Evolutionary conservation across 345 rosid species (phyloP).

Genomic region (Gossypium rotundifolium): DNA sequence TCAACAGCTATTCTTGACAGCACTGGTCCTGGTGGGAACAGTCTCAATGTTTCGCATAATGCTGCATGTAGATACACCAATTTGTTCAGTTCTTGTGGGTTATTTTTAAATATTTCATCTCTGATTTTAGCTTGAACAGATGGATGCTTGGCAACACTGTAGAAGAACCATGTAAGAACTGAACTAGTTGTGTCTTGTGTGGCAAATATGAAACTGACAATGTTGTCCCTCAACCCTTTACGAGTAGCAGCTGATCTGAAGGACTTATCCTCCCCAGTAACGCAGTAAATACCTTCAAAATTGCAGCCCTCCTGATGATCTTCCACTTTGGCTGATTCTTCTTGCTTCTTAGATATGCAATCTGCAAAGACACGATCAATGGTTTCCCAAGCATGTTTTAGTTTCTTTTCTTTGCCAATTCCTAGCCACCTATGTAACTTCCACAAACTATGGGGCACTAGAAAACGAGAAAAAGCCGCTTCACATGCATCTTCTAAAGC

Average conservation of each 20-base stretch:
- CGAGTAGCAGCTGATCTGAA: background rate
- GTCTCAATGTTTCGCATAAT: conserved; percentile 30
- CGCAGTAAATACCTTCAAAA: background rate
- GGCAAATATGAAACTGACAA: conserved; percentile 5
- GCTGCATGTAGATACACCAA: conserved; percentile 36
- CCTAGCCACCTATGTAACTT: conserved; percentile 8
- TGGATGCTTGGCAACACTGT: conserved; percentile 7
- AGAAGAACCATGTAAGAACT: conserved; percentile 17
- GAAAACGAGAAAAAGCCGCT: conserved; percentile 1
- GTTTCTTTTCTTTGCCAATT: conserved; percentile 11
- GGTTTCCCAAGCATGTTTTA: conserved; percentile 5
- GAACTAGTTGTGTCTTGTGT: conserved; percentile 13
- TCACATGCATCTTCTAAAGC: conserved; percentile 17
- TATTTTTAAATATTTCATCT: background rate
- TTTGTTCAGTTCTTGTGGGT: conserved; percentile 18
- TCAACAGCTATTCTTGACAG: conserved; percentile 17
- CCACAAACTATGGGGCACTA: conserved; percentile 2
- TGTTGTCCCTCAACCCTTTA: conserved; percentile 3
- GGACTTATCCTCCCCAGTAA: background rate
- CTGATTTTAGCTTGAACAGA: conserved; percentile 5
- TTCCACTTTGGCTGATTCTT: background rate
- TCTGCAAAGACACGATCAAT: background rate
- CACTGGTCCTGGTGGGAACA: conserved; percentile 29
- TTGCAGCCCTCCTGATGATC: background rate
- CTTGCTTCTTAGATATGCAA: background rate